A percentile compares a stretch with the other conserved stretches of the same genome.
These are phyloP conservation scores for Pseudogymnoascus sp. DNA, from an alignment of 2,329 filamentous ascomycete species.

Conservation along the genomic window DNA sequence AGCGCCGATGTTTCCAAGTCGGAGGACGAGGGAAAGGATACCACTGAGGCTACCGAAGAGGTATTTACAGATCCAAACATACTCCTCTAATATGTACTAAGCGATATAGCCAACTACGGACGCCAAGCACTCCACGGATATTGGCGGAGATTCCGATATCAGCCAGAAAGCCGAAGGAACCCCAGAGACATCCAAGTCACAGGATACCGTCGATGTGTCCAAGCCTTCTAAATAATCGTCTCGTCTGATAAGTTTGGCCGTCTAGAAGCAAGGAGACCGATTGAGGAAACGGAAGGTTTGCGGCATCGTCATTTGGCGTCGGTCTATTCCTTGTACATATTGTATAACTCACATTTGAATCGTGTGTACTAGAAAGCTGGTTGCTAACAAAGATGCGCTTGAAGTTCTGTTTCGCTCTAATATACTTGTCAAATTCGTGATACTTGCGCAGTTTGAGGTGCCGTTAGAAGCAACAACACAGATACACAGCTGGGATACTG, in stretches of 20 bases:
- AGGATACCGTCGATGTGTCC: conserved; percentile 37
- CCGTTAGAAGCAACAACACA: background rate
- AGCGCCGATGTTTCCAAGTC: conserved; percentile 22
- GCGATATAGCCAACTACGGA: conserved; percentile 34
- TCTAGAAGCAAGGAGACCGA: conserved; percentile 1
- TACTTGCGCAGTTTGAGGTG: background rate
- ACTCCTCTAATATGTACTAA: conserved; percentile 14
- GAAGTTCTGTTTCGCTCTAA: background rate
- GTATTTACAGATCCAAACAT: conserved; percentile 10
- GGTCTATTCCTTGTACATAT: conserved; percentile 4
- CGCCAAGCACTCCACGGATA: conserved; percentile 40
- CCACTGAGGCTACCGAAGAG: conserved; percentile 14
- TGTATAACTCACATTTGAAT: conserved; percentile 8
- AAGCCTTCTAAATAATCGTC: conserved; percentile 8
- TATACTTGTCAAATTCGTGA: background rate
- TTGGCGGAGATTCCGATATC: conserved; percentile 36
- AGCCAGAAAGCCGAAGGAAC: conserved; percentile 49
- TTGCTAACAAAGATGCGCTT: background rate
- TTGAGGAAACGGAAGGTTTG: background rate
- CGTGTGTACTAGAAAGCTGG: background rate
- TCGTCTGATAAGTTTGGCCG: background rate
- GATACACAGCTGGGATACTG: background rate
- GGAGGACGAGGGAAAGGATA: conserved; percentile 22
- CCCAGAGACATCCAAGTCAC: conserved; percentile 45
- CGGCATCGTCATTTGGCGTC: background rate